A percentile compares a stretch with the other conserved stretches of the same genome.
Conservation (phyloP, 495 filamentous ascomycete genomes). For the Trichocladium antarcticum region DNA sequence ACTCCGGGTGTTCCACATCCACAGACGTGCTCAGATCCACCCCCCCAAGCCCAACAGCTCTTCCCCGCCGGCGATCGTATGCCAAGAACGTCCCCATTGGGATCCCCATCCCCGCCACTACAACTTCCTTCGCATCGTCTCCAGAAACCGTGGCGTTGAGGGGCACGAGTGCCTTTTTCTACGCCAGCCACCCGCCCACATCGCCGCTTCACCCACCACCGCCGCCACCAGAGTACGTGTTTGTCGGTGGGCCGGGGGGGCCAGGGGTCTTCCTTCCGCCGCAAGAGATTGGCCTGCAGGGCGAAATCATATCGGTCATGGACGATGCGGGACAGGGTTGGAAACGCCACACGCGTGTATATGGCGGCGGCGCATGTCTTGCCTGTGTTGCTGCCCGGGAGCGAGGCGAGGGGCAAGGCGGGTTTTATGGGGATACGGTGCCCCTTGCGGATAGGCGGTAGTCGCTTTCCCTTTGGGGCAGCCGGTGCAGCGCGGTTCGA, state of each 20-base stretch:
- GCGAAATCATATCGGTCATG: constrained; percentile 36
- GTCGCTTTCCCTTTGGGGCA: neutral
- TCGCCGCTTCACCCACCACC: constrained; percentile 31
- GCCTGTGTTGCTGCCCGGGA: constrained; percentile 32
- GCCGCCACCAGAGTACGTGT: constrained; percentile 20
- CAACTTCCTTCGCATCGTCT: constrained; percentile 9
- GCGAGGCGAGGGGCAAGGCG: constrained; percentile 28
- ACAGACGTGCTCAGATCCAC: constrained; percentile 18
- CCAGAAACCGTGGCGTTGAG: constrained; percentile 14
- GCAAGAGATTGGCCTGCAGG: constrained; percentile 31
- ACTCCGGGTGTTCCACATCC: constrained; percentile 25
- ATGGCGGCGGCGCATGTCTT: constrained; percentile 40
- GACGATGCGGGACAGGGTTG: constrained; percentile 36
- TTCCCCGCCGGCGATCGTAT: constrained; percentile 33
- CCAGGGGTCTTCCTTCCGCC: constrained; percentile 12
- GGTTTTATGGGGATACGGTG: constrained; percentile 41
- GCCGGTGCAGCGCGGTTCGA: constrained; percentile 1
- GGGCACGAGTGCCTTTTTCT: constrained; percentile 21
- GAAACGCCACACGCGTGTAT: constrained; percentile 41
- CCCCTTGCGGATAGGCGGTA: constrained; percentile 37
- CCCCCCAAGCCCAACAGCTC: constrained; percentile 19
- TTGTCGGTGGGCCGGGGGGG: constrained; percentile 22
- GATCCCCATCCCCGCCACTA: constrained; percentile 16
- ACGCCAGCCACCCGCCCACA: constrained; percentile 36
- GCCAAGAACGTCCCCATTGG: constrained; percentile 31